Conservation (phyloP, 257 asterid genomes). For the Verbena officinalis region DNA sequence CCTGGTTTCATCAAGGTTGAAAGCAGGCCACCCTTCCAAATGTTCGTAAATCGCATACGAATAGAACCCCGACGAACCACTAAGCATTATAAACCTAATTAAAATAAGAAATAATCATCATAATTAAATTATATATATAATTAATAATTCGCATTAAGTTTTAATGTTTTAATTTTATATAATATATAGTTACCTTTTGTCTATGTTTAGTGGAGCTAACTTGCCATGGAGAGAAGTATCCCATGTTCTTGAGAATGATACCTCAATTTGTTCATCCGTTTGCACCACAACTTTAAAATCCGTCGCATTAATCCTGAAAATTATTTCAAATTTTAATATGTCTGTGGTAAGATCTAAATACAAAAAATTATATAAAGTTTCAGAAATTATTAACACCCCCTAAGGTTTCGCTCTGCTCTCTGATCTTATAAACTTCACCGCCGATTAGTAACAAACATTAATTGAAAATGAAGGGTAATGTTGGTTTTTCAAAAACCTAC, state of each 20-base stretch:
- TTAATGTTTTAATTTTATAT: neutral
- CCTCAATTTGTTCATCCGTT: constrained; percentile 55
- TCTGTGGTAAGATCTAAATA: too few species aligned
- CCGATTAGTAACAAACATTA: too few species aligned
- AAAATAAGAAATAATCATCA: neutral
- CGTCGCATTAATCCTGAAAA: constrained; percentile 56
- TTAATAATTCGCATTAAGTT: too few species aligned
- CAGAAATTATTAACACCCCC: too few species aligned
- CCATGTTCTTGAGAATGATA: constrained; percentile 61
- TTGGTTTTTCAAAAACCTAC: too few species aligned
- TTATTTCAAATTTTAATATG: neutral
- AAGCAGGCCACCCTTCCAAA: constrained; percentile 79
- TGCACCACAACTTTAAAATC: constrained; percentile 48
- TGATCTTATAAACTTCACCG: too few species aligned
- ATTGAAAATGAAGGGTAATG: too few species aligned
- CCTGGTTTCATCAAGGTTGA: constrained; percentile 77
- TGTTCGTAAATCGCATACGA: constrained; percentile 78
- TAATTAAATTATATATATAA: neutral
- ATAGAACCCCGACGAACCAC: constrained; percentile 74
- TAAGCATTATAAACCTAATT: constrained; percentile 65
- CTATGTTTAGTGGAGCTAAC: constrained; percentile 58
- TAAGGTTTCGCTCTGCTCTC: too few species aligned
- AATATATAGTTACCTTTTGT: constrained; percentile 69
- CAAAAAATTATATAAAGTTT: too few species aligned
- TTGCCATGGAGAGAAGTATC: constrained; percentile 37